Base-by-base conservation (phyloP, 1,139 yeast genomes). In the Schwanniomyces etchellsii region DNA sequence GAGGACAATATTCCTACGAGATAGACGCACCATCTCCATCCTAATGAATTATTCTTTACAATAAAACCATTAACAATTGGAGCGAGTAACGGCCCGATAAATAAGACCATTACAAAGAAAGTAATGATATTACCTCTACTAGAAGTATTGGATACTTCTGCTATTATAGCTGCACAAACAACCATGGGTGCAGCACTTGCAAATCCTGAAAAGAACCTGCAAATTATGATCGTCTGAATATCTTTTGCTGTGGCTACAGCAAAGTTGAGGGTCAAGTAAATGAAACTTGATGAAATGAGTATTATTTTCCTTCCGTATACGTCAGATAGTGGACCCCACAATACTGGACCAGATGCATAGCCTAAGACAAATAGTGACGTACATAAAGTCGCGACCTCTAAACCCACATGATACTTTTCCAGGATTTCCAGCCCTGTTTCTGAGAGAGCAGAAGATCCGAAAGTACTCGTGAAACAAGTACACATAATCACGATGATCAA, bases 11-110 rank as follows among this genome's bases (percentile, higher is more conserved):
- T 66, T 22, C 77, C 81, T 26, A 71, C 61, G 43, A 75, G 52
- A 52, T 74, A 75, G 33, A 60, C 50, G 5, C 74, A 61, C 81
- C 81, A 75, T 47, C 81, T 59, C 81, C 81, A 75, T 24, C 77
- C 74, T 39, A 57, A 37, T 14, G 40, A 30, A 2, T 44, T 40
- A 37, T 58, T 58, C 34, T 55, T 57, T 5, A 49, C 60, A 11
- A 52, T 54, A 36, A 58, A 60, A 4, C 58, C 65, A 23, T 60
- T 60, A 24, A 64, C 38, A 25, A 64, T 58, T 3, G 71, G 71
- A 1, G 65, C 69, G 34, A 64, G 40, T 67, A 64, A 60, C 12
- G 71, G 71, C 26, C 70, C 70, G 28, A 68, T 69, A 37, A 63
- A 64, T 35, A 64, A 48, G 9, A 57, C 52, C 51, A 52, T 43